Conservation (phyloP, 2,329 filamentous ascomycete species). For the Fusarium domesticum region DNA sequence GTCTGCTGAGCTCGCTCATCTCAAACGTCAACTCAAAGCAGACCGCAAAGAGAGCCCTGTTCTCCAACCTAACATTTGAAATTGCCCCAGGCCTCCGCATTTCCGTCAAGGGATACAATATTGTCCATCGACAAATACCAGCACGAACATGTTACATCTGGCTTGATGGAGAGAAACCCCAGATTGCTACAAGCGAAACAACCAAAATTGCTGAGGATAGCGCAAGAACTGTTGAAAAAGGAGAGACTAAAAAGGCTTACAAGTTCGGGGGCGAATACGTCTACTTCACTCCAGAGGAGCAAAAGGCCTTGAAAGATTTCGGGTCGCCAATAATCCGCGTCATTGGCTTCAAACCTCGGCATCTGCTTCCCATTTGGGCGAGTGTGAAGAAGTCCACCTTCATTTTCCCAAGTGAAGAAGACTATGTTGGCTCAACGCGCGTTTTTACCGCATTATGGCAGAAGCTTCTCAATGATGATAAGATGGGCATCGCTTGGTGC, state of each 20-base stretch:
- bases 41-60: slow-evolving; percentile 78
- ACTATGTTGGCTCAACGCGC: slow-evolving; percentile 84
- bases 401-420: slow-evolving; percentile 89
- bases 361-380: slow-evolving; percentile 75
- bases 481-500: slow-evolving; percentile 87
- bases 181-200: slow-evolving; percentile 74
- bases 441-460: slow-evolving; percentile 90
- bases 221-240: slow-evolving; percentile 71
- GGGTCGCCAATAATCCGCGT: slow-evolving; percentile 81
- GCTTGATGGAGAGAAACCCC: slow-evolving; percentile 77
- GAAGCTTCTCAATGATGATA: slow-evolving; percentile 75
- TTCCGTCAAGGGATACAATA: slow-evolving; percentile 88
- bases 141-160: slow-evolving; percentile 84
- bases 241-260: slow-evolving; percentile 85
- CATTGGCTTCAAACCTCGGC: slow-evolving; percentile 87
- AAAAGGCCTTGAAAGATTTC: slow-evolving; percentile 73
- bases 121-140: slow-evolving; percentile 80
- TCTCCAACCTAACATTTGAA: slow-evolving; percentile 83
- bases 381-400: slow-evolving; percentile 84
- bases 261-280: slow-evolving; percentile 93
- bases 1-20: slow-evolving; percentile 73
- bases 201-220: slow-evolving; percentile 75
- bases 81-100: slow-evolving; percentile 81
- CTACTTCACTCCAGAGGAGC: slow-evolving; percentile 80
- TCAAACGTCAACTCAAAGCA: slow-evolving; percentile 91